Evolutionary conservation across 164 flowering plant genomes (phyloP), one percentile per base, ranked within the genome.

Genomic region (Magnolia changhungtana): DNA sequence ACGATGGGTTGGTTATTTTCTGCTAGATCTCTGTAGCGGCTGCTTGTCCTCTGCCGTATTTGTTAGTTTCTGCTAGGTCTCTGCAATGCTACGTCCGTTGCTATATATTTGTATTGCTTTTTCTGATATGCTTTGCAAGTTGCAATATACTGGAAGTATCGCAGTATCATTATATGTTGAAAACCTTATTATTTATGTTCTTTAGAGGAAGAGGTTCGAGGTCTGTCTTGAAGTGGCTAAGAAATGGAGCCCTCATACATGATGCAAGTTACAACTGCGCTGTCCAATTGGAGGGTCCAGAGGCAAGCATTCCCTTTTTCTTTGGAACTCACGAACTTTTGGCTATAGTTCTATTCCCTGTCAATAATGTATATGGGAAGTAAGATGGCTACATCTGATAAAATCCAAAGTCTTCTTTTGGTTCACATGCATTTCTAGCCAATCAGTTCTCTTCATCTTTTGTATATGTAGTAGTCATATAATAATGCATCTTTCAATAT

Each of bases 181-280:
- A 29, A 29, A 27, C 14, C 37, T 59, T 11, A 31, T 61, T 71
- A 10, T 61, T 70, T 31, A 49, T 76, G 21, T 86, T 74, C 55
- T 88, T 84, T 72, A 96, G 98, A 71, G 98, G 98, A 72, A 92
- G 85, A 79, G 99, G 97, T 8, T 94, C 95, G 10, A 90, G 95
- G 80, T 91, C 96, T 78, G 72, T 92, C 7, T 78, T 96, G 85
- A 96, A 87, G 88, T 76, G 88, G 89, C 84, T 80, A 67, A 88
- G 78, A 67, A 8, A 82, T 21, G 92, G 92, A 50, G 86, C 82
- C 0, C 82, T 96, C 66, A 78, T 92, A 69, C 99, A 96, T 85
- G 99, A 96, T 81, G 93, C 96, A 9, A 91, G 97, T 82, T 94
- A 94, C 80, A 68, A 74, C 74, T 71, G 77, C 78, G 86, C 88